These are phyloP conservation scores for Aspergillus brasiliensis DNA, from an alignment of 2,329 filamentous ascomycete species.

Conservation along the genomic window DNA sequence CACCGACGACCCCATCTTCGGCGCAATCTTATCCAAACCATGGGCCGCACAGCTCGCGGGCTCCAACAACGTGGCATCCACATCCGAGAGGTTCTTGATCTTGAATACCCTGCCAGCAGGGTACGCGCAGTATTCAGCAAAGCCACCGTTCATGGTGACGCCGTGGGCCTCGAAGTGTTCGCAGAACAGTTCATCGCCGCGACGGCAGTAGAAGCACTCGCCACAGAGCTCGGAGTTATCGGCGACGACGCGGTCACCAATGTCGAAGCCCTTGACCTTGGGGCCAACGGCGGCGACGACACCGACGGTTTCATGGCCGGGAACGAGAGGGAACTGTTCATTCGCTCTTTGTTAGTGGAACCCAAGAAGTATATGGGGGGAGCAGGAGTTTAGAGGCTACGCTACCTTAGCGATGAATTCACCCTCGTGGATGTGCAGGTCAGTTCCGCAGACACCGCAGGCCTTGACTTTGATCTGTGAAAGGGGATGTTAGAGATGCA, in stretches of 20 bases:
- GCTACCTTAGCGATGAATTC: constrained; percentile 62
- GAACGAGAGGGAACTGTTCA: constrained; percentile 63
- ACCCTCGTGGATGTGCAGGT: constrained; percentile 61
- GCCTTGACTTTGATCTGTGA: constrained; percentile 65
- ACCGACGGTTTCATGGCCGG: constrained; percentile 69
- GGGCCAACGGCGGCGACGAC: constrained; percentile 62
- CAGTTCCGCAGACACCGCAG: constrained; percentile 64
- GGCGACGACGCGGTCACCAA: constrained; percentile 66
- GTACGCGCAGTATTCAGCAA: constrained; percentile 68
- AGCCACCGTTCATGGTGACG: constrained; percentile 64
- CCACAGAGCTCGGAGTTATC: constrained; percentile 63
- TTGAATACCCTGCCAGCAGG: constrained; percentile 63
- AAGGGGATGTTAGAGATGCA: background rate
- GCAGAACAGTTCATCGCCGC: constrained; percentile 68
- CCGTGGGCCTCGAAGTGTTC: constrained; percentile 68
- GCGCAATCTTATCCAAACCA: constrained; percentile 68
- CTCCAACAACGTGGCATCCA: constrained; percentile 71
- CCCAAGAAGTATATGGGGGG: background rate
- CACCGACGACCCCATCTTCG: constrained; percentile 65
- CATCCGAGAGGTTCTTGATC: constrained; percentile 65
- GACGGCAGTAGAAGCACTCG: constrained; percentile 73
- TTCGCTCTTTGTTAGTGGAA: background rate
- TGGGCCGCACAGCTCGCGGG: constrained; percentile 72
- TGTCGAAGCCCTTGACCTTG: constrained; percentile 61
- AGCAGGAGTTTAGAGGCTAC: background rate